Base-by-base conservation (phyloP, 495 filamentous ascomycete genomes). In the Coniosporium apollinis region DNA sequence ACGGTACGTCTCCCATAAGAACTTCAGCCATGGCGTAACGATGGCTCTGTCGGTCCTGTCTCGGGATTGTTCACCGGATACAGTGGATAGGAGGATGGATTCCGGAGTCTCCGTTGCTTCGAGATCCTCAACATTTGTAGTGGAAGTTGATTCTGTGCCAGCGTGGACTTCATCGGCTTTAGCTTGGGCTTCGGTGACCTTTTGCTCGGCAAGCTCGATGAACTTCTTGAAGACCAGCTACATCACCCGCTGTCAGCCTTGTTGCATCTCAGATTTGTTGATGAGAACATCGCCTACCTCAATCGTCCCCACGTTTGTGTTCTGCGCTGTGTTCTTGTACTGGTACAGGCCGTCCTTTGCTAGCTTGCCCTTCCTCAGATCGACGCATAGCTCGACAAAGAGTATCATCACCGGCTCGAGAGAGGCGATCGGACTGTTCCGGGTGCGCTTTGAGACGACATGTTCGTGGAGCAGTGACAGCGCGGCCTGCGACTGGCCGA, bases 271-370 rank as follows among this genome's bases (percentile, higher is more conserved):
- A 7, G 1, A 19, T 17, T 37, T 15, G 15, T 7, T 24, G 10
- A 19, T 8, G 19, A 18, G 10, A 11, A 14, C 35, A 5, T 36
- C n/a, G 14, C 62, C 25, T 65, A 83, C 79, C 72, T 97, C 89
- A 57, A 97, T 97, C 22, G 91, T 96, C 47, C 75, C 84, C 36
- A 97, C 86, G 50, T 94, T 97, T 46, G 87, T 94, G 62, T 96
- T 97, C 60, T 97, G 89, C 31, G 83, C 82, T 46, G 93, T 94
- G 56, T 97, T 97, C 70, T 97, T 97, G 71, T 97, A 97, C 50
- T 94, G 85, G 52, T 96, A 97, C 19, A 97, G 68, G 33, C 89
- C 89, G 68, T 97, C 89, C 66, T 97, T 97, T 58, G 89, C 89
- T 19, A 86, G 69, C 60, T 96, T 97, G 39, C 87, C 89, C 60